phyloP scores from a whole-genome alignment of 1,284 basidiomycete genomes.

The Ceratobasidium sp. region DNA sequence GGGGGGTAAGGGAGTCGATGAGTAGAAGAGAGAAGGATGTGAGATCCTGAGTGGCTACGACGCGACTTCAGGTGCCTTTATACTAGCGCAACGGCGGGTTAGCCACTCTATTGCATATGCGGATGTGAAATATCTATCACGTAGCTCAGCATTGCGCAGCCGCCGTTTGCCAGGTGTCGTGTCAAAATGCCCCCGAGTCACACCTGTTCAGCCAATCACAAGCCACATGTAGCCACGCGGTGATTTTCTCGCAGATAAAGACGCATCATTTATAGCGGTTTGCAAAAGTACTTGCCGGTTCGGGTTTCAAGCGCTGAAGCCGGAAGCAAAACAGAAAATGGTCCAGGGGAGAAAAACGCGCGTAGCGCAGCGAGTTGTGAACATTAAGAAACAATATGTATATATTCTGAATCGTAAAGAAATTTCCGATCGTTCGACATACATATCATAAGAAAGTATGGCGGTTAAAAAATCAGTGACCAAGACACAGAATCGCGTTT shows the following conservation, averaged over 20 bases:
- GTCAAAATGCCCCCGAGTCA: neutral
- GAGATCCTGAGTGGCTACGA: neutral
- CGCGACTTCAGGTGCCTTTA: slow-evolving; percentile 2
- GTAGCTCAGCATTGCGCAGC: neutral
- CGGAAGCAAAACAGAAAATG: too few species aligned
- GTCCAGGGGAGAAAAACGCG: too few species aligned
- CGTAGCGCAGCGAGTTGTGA: too few species aligned
- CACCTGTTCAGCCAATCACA: neutral
- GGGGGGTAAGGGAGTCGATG: neutral
- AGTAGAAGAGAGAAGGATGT: neutral
- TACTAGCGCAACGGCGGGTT: neutral
- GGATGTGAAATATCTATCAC: neutral
- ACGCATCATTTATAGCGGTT: slow-evolving; percentile 2
- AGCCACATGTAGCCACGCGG: slow-evolving; percentile 2
- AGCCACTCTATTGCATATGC: neutral
- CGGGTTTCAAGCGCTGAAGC: too few species aligned
- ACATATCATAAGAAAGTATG: too few species aligned
- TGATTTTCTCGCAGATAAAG: neutral
- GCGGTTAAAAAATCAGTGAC: too few species aligned
- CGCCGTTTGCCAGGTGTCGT: neutral
- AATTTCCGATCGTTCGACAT: too few species aligned
- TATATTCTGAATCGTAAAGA: too few species aligned
- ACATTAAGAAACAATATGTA: too few species aligned
- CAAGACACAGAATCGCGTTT: too few species aligned
- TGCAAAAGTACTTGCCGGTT: too few species aligned